Conservation (phyloP, 129 eudicot species). For the Smallanthus sonchifolius region DNA sequence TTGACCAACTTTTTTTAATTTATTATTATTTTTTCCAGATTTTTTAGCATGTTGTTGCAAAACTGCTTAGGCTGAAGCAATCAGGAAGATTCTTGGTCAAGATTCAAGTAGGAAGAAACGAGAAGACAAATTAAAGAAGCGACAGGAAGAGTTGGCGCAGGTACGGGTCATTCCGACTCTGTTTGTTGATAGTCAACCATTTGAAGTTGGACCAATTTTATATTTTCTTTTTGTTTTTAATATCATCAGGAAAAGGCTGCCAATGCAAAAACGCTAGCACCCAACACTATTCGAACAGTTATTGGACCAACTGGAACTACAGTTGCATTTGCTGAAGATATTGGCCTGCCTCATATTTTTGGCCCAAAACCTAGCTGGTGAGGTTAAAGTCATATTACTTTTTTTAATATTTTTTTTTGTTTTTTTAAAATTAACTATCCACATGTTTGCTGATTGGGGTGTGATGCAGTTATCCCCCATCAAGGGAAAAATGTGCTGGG, state of each 20-base stretch:
- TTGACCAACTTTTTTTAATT: neutral
- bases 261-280: conserved; percentile 47
- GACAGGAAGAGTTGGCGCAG: conserved; percentile 90
- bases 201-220: neutral
- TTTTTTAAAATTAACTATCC: neutral
- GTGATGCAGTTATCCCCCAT: conserved; percentile 73
- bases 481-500: conserved; percentile 91
- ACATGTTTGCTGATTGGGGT: conserved; percentile 8
- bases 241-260: conserved; percentile 67
- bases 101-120: conserved; percentile 90
- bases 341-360: conserved; percentile 76
- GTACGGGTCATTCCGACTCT: conserved; percentile 23
- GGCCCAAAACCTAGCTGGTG: conserved; percentile 61
- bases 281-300: conserved; percentile 60
- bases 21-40: neutral
- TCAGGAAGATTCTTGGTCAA: conserved; percentile 92
- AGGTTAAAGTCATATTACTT: neutral
- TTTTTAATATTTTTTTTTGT: neutral
- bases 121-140: conserved; percentile 91
- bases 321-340: conserved; percentile 72
- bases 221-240: neutral
- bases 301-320: conserved; percentile 81
- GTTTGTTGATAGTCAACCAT: neutral
- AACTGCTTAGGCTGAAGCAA: conserved; percentile 81
- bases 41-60: neutral